Percentiles rank a stretch among this genome's conserved stretches.
These are phyloP conservation scores for Dipodascus geniculatus DNA, from an alignment of 805 yeast genomes.

Conservation along the genomic window DNA sequence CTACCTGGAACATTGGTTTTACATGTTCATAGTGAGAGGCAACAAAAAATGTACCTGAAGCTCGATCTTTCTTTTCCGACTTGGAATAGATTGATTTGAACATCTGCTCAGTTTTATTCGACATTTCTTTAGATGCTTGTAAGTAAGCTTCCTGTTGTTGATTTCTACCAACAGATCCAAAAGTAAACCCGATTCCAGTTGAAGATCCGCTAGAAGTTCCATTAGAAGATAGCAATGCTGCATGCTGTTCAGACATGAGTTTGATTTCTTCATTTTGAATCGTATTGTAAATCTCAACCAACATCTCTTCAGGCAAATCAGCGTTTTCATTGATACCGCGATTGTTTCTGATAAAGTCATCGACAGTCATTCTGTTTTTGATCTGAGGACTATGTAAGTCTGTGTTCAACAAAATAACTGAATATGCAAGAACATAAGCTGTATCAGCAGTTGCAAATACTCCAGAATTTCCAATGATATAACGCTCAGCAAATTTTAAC, in stretches of 20 bases:
- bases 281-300: slow-evolving; percentile 62
- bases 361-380: slow-evolving; percentile 75
- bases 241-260: slow-evolving; percentile 85
- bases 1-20: slow-evolving; percentile 83
- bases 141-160: slow-evolving; percentile 71
- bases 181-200: slow-evolving; percentile 21
- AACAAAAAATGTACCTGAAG: slow-evolving; percentile 38
- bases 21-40: slow-evolving; percentile 88
- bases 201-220: slow-evolving; percentile 24
- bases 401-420: slow-evolving; percentile 86
- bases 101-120: slow-evolving; percentile 76
- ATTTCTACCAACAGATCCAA: slow-evolving; percentile 48
- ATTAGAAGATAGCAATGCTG: slow-evolving; percentile 69
- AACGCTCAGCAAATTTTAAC: slow-evolving; percentile 94
- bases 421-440: slow-evolving; percentile 84
- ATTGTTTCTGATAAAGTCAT: slow-evolving; percentile 78
- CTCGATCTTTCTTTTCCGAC: slow-evolving; percentile 19
- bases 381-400: slow-evolving; percentile 87
- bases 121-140: slow-evolving; percentile 86
- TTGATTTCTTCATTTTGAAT: slow-evolving; percentile 80
- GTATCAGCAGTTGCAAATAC: slow-evolving; percentile 87
- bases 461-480: slow-evolving; percentile 77
- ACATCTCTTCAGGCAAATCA: slow-evolving; percentile 64
- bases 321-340: slow-evolving; percentile 87
- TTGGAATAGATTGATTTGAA: slow-evolving; percentile 42